Base-by-base conservation (phyloP, 352 stramenopile genomes). In the Achlya hypogyna region DNA sequence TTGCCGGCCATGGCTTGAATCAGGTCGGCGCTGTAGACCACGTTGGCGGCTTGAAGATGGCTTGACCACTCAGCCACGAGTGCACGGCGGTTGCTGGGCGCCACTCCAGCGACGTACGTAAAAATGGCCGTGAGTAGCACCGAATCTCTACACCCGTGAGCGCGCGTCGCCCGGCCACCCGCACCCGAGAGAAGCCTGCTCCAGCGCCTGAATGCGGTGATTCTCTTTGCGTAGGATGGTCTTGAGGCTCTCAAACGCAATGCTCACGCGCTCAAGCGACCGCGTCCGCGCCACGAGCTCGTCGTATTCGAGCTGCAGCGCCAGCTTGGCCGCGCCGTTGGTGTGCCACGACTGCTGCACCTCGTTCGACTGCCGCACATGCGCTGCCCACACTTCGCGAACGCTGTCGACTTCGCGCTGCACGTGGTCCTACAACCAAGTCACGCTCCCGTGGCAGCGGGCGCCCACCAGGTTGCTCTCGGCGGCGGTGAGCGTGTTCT, bases 391-490 rank as follows among this genome's bases (percentile, higher is more conserved):
- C 40, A 0, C 78, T 73, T 27, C 60, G 16, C 22, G 51, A 18
- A 49, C 60, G 12, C 25, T 27, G 12, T 49, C 20, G 2, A 67
- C 60, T 54, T 54, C 31, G 51, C 60, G 51, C 60, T 67, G 27
- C 1, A 67, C 8, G n/a, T 86, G 62, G 10, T 83, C 79, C 42
- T 84, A 78, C 14, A 88, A 65, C 43, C 71, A 45, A 0, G 86
- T 53, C 64, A n/a, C n/a, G n/a, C n/a, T n/a, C n/a, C n/a, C n/a
- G n/a, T n/a, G n/a, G n/a, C 75, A 71, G 14, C 78, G 68, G 31
- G 79, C 75, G 29, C 84, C 74, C 22, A 79, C 49, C 23, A 84
- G 84, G 34, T 78, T 73, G 1, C 56, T 59, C 53, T 87, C 69
- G 0, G 77, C 81, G 25, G 75, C 62, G 4, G 76, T 54, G 3